Evolutionary conservation across 768 basidiomycete genomes (phyloP).

Genomic region (Trametes elegans): DNA sequence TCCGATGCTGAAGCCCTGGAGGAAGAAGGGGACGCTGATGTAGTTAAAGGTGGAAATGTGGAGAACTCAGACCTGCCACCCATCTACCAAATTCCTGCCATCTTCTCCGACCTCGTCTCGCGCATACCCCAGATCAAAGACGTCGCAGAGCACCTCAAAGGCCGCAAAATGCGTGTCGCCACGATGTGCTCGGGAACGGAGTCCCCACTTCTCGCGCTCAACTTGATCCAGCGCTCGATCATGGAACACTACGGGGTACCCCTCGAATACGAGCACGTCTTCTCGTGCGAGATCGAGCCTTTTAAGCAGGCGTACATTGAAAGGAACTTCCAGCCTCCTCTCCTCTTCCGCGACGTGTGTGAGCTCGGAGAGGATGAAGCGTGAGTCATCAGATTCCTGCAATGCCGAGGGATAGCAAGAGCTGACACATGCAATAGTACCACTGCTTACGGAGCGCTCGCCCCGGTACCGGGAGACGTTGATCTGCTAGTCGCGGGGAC

Average conservation of each 20-base stretch:
- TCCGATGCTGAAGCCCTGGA: constrained; percentile 28
- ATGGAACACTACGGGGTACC: constrained; percentile 60
- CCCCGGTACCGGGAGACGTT: constrained; percentile 84
- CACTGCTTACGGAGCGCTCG: constrained; percentile 88
- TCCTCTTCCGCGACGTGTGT: constrained; percentile 92
- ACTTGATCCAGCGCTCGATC: constrained; percentile 77
- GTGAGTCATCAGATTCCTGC: constrained; percentile 42
- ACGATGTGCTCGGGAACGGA: constrained; percentile 99
- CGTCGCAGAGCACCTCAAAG: constrained; percentile 64
- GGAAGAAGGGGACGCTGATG: constrained; percentile 31
- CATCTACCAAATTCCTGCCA: constrained; percentile 65
- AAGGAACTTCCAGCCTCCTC: constrained; percentile 89
- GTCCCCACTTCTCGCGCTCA: constrained; percentile 87
- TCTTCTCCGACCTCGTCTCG: constrained; percentile 73
- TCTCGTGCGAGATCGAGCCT: constrained; percentile 96
- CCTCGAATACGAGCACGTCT: constrained; percentile 84
- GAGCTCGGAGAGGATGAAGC: constrained; percentile 79
- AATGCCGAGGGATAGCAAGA: not conserved
- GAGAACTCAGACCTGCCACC: constrained; percentile 67
- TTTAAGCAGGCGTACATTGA: constrained; percentile 99
- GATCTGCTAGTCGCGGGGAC: constrained; percentile 93
- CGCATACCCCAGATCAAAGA: constrained; percentile 63
- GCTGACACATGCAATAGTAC: constrained; percentile 46
- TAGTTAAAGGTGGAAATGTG: constrained; percentile 31
- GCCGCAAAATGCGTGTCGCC: constrained; percentile 86